Base-by-base conservation (phyloP, 345 rosid species). In the Citrus reticulata region DNA sequence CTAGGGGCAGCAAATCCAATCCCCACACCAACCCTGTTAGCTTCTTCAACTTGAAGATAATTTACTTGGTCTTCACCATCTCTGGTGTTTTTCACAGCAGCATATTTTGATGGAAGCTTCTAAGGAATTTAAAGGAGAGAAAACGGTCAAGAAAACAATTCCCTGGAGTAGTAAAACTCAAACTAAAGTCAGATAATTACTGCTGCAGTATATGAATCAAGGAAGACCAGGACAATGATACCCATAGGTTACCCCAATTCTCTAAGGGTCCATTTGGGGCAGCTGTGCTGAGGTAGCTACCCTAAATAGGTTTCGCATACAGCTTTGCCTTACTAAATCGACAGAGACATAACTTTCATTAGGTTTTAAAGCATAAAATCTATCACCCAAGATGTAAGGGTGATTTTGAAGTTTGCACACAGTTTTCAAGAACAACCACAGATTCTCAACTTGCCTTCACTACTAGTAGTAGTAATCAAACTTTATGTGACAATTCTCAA, bases 31-130 rank as follows among this genome's bases (percentile, higher is more conserved):
- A 70, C 82, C 92, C 90, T 83, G 60, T 82, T 90, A 35, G 85
- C 91, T 73, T 90, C 94, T 76, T 82, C 91, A 73, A 88, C 94
- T 76, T 82, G 88, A 51, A 57, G 74, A 70, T 83, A 86, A 39
- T 78, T 80, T 65, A 78, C 79, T 77, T 74, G 84, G 72, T 67
- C 40, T 27, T 81, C 87, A 51, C 71, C 55, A 70, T 82, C 86
- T 64, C 81, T 83, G 20, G 73, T 70, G 63, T 82, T 87, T 74
- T 85, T 91, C 69, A 60, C 67, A 59, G 77, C 80, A 68, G 82
- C 76, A 69, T 76, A 67, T 83, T 84, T 88, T 32, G 81, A 75
- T 39, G 88, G 82, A 77, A 79, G 67, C 82, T 85, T 86, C 90
- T 87, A 67, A 64, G 25, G 80, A 79, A 49, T 63, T 22, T 3